A percentile compares a stretch with the other conserved stretches of the same genome.
phyloP scores from a whole-genome alignment of 225 moss, liverwort and hornwort species.

The Sphagnum contortum region DNA sequence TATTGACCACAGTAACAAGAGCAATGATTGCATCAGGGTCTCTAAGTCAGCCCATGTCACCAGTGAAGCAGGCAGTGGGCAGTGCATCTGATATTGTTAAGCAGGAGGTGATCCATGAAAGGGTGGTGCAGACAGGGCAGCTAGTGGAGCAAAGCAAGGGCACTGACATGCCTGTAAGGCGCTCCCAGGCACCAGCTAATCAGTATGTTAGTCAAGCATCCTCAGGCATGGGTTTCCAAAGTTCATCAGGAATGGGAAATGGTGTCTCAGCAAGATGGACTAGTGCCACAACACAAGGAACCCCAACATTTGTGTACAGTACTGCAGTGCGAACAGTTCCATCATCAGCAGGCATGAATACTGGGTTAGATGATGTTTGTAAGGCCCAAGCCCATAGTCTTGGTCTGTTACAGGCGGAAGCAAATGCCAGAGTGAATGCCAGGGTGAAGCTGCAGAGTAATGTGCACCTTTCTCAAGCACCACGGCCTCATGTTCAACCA shows the following conservation, averaged over 20 bases:
- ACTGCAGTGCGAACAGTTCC: slow-evolving; percentile 48
- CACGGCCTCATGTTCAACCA: slow-evolving; percentile 22
- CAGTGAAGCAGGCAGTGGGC: slow-evolving; percentile 33
- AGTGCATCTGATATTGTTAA: slow-evolving; percentile 8
- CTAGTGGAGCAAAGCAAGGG: slow-evolving; percentile 21
- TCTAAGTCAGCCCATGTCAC: slow-evolving; percentile 25
- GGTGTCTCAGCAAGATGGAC: slow-evolving; percentile 40
- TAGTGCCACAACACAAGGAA: slow-evolving; percentile 37
- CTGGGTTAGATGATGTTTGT: slow-evolving; percentile 29
- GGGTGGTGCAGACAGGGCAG: slow-evolving; percentile 9
- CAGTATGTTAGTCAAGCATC: slow-evolving; percentile 9
- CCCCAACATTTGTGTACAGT: slow-evolving; percentile 60
- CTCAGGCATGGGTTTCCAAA: slow-evolving; percentile 40
- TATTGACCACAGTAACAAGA: slow-evolving; percentile 37
- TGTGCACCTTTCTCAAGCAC: slow-evolving; percentile 25
- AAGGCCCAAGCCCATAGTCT: slow-evolving; percentile 46
- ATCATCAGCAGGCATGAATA: slow-evolving; percentile 16
- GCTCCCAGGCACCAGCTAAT: slow-evolving; percentile 17
- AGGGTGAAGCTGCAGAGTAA: slow-evolving; percentile 32
- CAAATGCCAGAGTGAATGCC: slow-evolving; percentile 15
- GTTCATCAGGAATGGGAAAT: slow-evolving; percentile 32
- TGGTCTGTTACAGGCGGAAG: slow-evolving; percentile 44
- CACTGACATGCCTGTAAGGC: slow-evolving; percentile 12
- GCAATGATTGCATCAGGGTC: slow-evolving; percentile 41
- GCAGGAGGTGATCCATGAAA: slow-evolving; percentile 30